Base-by-base conservation (phyloP, 2,329 filamentous ascomycete species). In the Ploettnerulaceae sp. region DNA sequence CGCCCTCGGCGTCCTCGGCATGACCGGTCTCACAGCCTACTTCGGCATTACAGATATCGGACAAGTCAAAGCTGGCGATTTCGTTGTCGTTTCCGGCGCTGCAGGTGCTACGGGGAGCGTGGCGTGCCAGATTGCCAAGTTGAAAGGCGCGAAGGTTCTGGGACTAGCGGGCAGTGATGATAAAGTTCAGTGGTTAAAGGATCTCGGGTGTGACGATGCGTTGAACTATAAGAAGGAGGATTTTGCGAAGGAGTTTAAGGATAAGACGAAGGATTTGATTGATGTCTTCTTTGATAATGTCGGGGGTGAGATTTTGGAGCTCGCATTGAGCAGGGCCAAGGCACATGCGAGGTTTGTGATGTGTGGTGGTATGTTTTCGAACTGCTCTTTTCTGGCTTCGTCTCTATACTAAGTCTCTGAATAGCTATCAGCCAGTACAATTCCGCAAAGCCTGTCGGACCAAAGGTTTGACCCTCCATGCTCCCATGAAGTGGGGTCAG, bases 101-200 rank as follows among this genome's bases (percentile, higher is more conserved):
- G 86, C 86, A 0, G 86, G 86, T 2, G 86, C 86, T 0, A 90
- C 86, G 0, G 86, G 86, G 1, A 84, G 77, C 59, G 77, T 90
- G 1, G 86, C 79, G 0, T 85, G 84, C 0, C 86, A 91, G 67
- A 87, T 90, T 55, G 84, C 84, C 14, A 89, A 87, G 70, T 67
- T 88, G 43, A 79, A 81, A 64, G 86, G 83, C 9, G 76, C 37
- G 57, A 76, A 69, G 55, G 60, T 72, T 2, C 78, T 87, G 9
- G 84, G 83, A 5, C 71, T 87, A 51, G 81, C 81, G 0, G 84
- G 84, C 0, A 75, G 72, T 44, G 73, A 79, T 26, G 79, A 83
- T 28, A 88, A 88, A 68, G 85, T 79, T 56, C 66, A 70, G 39
- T 86, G 82, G 74, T 64, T 89, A 52, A 74, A 69, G 3, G 77